A percentile compares a stretch with the other conserved stretches of the same genome.
Conservation (phyloP, 2,329 filamentous ascomycete genomes). For the Samsoniella hepiali region DNA sequence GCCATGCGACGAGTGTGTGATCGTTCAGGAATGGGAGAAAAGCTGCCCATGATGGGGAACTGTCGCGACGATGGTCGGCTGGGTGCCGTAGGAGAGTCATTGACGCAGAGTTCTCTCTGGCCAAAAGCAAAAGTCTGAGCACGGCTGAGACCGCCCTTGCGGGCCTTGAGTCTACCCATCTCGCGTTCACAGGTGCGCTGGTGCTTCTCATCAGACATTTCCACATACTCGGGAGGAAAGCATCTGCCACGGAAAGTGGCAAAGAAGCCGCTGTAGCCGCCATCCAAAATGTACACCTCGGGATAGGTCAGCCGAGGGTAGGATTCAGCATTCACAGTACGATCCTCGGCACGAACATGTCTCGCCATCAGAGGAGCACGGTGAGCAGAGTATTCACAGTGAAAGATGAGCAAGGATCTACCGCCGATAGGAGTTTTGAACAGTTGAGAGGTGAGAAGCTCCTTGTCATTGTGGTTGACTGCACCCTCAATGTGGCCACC, state of each 20-base stretch:
- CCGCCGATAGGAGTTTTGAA: constrained; percentile 66
- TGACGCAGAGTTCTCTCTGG: constrained; percentile 56
- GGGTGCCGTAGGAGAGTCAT: constrained; percentile 59
- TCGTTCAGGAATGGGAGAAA: constrained; percentile 46
- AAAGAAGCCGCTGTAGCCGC: constrained; percentile 94
- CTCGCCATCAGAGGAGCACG: constrained; percentile 95
- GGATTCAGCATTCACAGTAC: constrained; percentile 75
- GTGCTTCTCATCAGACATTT: constrained; percentile 92
- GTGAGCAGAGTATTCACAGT: constrained; percentile 98
- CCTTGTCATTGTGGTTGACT: constrained; percentile 96
- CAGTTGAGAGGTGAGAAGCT: constrained; percentile 73
- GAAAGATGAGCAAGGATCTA: constrained; percentile 82
- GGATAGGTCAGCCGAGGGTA: constrained; percentile 93
- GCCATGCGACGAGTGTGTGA: constrained; percentile 59
- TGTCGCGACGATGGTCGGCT: constrained; percentile 41
- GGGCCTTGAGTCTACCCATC: constrained; percentile 86
- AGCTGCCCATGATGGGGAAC: constrained; percentile 41
- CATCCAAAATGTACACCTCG: constrained; percentile 94
- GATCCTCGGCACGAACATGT: constrained; percentile 85
- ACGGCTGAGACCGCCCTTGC: constrained; percentile 80
- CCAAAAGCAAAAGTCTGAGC: constrained; percentile 96
- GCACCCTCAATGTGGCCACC: constrained; percentile 93
- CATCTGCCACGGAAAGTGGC: constrained; percentile 73
- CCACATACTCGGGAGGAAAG: constrained; percentile 92
- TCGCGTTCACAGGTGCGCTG: constrained; percentile 91